These are phyloP conservation scores for Dillenia suffruticosa DNA, from an alignment of 164 flowering plant species.

Conservation along the genomic window DNA sequence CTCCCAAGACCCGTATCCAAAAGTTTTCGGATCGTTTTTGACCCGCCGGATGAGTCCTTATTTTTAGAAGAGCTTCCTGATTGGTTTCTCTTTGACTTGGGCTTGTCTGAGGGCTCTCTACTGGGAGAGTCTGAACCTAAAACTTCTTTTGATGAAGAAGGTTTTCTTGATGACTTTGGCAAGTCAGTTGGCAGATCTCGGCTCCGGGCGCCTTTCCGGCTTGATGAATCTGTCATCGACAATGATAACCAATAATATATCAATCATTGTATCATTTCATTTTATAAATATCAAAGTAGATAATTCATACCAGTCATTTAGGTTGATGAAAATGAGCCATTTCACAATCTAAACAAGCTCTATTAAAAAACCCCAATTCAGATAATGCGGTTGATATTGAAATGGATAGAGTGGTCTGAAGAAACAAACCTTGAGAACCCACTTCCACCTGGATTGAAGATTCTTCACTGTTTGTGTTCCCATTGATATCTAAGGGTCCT, in stretches of 20 bases:
- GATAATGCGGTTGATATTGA: no score
- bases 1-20: conserved; percentile 10
- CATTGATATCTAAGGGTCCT: conserved; percentile 14
- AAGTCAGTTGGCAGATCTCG: not conserved
- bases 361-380: not conserved
- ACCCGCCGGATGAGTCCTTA: no score
- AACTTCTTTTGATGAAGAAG: not conserved
- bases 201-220: no score
- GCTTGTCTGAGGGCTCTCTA: conserved; percentile 16
- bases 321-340: no score
- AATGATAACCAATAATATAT: no score
- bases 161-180: conserved; percentile 34
- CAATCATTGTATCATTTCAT: no score
- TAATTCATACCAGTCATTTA: no score
- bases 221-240: no score
- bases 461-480: conserved; percentile 9
- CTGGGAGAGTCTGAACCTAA: conserved; percentile 14
- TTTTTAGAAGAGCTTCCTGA: no score
- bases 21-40: conserved; percentile 6
- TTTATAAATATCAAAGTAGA: no score
- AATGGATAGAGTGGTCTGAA: not conserved
- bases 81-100: conserved; percentile 21
- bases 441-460: conserved; percentile 12
- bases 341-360: not conserved
- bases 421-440: conserved; percentile 27